A percentile compares a stretch with the other conserved stretches of the same genome.
These are phyloP conservation scores for Rhizopogon rudus DNA, from an alignment of 768 basidiomycete genomes.

Conservation along the genomic window DNA sequence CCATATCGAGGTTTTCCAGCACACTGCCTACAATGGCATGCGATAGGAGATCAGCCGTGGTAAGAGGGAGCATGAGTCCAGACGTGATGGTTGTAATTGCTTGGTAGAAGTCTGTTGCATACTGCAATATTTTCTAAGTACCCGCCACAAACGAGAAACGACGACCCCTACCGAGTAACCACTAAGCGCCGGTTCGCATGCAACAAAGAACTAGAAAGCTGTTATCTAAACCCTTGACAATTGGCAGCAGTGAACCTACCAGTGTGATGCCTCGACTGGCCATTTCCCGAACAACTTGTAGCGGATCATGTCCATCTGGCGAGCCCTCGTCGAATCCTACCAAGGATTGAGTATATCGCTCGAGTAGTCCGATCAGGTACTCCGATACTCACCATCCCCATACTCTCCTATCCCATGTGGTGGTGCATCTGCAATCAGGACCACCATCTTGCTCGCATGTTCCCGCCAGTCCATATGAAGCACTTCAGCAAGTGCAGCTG, in stretches of 20 bases:
- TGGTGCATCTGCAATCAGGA: constrained; percentile 95
- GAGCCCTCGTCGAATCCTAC: constrained; percentile 91
- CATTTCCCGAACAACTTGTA: constrained; percentile 85
- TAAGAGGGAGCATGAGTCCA: constrained; percentile 93
- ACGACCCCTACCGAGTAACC: constrained; percentile 70
- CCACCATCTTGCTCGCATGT: constrained; percentile 89
- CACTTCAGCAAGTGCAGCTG: constrained; percentile 85
- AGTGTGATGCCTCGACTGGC: constrained; percentile 87
- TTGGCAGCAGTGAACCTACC: constrained; percentile 31
- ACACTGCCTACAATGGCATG: constrained; percentile 97
- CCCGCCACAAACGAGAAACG: constrained; percentile 13
- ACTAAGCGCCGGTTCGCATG: constrained; percentile 93
- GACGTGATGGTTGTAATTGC: constrained; percentile 91
- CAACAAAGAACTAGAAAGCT: constrained; percentile 85
- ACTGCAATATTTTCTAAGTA: constrained; percentile 37
- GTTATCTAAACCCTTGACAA: neutral
- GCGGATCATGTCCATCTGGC: constrained; percentile 89
- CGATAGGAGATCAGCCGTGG: constrained; percentile 89
- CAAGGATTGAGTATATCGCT: constrained; percentile 1
- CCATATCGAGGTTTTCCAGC: constrained; percentile 98
- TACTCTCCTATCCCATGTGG: constrained; percentile 97
- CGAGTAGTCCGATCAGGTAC: neutral
- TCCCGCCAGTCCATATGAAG: constrained; percentile 89
- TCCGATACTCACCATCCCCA: constrained; percentile 70
- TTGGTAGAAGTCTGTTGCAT: constrained; percentile 92